Evolutionary conservation across 495 filamentous ascomycete species (phyloP), one percentile per base, ranked within the genome.

Genomic region (Opeltia flavorubescens): DNA sequence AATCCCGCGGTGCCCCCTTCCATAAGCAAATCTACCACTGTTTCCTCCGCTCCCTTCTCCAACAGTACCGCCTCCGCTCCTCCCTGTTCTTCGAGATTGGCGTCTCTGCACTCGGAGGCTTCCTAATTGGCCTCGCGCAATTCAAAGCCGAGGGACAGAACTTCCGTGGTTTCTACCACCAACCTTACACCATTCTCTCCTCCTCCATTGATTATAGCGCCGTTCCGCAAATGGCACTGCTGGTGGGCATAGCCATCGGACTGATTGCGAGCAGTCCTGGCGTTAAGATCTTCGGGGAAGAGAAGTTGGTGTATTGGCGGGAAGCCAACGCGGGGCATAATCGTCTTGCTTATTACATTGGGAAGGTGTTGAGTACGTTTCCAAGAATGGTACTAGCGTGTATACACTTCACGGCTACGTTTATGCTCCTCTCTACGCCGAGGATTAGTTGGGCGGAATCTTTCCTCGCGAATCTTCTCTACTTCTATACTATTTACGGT

Each of bases 401-500:
- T 43, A 53, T 76, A 17, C 76, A 80, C 56, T 78, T 76, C 60
- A 69, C 72, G 0, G 62, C 69, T 9, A 60, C 70, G 9, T 66
- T 74, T 51, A 59, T 71, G 23, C 43, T 78, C 5, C 63, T 77
- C 23, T 53, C 66, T 11, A 65, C 64, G 7, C 74, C 76, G 0
- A 56, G 70, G 6, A 74, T 78, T 20, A 34, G 53, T 0, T 78
- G 65, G 56, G 46, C 50, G 7, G 49, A 55, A 0, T 63, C 66
- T 9, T 73, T 72, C 53, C 44, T 60, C 0, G 64, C 65, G 11
- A 73, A 74, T 48, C 49, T 77, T 30, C 49, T 74, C 2, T 77
- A 77, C 50, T 77, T 75, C 51, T 78, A 71, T 50, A 71, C 68
- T 54, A 69, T 78, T 40, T 77, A 75, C 55, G 74, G 76, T 4